phyloP scores from a whole-genome alignment of 192 early-diverging fungal species.

The Coemansia guatemalensis region DNA sequence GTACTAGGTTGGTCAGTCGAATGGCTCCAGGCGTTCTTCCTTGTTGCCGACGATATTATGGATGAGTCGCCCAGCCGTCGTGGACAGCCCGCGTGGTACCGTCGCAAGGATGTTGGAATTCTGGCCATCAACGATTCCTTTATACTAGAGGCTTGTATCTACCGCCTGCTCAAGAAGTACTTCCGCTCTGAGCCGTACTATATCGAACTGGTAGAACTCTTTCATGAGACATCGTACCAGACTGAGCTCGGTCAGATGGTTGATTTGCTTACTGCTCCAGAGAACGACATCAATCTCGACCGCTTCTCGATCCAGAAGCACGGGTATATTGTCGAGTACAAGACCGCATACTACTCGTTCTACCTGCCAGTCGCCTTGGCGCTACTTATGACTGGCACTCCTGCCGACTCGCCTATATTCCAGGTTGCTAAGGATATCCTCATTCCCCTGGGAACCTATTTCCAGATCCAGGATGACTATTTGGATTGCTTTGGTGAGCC shows the following conservation, averaged over 20 bases:
- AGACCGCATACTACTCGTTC: slow-evolving; percentile 99
- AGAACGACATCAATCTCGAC: slow-evolving; percentile 88
- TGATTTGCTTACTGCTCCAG: slow-evolving; percentile 98
- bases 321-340: slow-evolving; percentile 94
- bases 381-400: slow-evolving; percentile 84
- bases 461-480: slow-evolving; percentile 99
- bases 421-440: slow-evolving; percentile 82
- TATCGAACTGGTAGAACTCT: slow-evolving; percentile 86
- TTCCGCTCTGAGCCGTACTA: slow-evolving; percentile 86
- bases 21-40: slow-evolving; percentile 98
- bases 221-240: slow-evolving; percentile 95
- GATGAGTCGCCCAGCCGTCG: slow-evolving; percentile 93
- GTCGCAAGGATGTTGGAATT: slow-evolving; percentile 74
- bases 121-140: slow-evolving; percentile 97
- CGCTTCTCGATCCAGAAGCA: slow-evolving; percentile 92
- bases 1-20: slow-evolving; percentile 96
- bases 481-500: slow-evolving; percentile 95
- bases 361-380: slow-evolving; percentile 96
- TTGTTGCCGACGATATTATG: slow-evolving; percentile 99
- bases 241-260: slow-evolving; percentile 98
- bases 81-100: slow-evolving; percentile 98
- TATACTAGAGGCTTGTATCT: slow-evolving; percentile 90
- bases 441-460: slow-evolving; percentile 96
- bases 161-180: slow-evolving; percentile 92
- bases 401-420: slow-evolving; percentile 71